Conservation (phyloP, 768 basidiomycete species). For the Arthromyces matolae region DNA sequence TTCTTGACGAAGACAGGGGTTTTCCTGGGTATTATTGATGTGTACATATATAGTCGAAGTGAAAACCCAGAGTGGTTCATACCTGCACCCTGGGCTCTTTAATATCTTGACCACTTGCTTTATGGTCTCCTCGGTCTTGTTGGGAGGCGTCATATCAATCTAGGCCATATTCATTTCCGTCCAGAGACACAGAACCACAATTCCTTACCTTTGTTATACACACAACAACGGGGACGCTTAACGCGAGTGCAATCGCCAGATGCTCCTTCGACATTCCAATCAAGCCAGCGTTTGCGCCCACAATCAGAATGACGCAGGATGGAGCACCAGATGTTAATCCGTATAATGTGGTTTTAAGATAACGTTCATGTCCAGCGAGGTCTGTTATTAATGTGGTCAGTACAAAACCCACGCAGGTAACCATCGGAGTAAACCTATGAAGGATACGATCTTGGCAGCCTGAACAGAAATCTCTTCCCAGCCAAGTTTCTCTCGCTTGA, state of each 20-base stretch:
- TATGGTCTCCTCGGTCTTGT: conserved; percentile 86
- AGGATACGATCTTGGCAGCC: conserved; percentile 90
- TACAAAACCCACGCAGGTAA: neutral
- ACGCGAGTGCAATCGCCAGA: conserved; percentile 87
- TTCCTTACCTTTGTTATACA: conserved; percentile 91
- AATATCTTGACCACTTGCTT: conserved; percentile 92
- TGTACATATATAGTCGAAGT: no score
- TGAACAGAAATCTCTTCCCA: conserved; percentile 94
- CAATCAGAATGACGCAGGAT: conserved; percentile 88
- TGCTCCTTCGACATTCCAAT: conserved; percentile 97
- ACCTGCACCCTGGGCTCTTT: conserved; percentile 91
- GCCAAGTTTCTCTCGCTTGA: conserved; percentile 80
- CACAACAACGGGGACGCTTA: conserved; percentile 90
- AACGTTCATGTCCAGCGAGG: conserved; percentile 93
- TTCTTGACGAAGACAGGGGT: conserved; percentile 83
- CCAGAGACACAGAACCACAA: no score
- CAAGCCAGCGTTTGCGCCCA: conserved; percentile 90
- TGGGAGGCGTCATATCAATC: conserved; percentile 97
- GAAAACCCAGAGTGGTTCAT: conserved; percentile 17
- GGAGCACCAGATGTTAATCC: conserved; percentile 93
- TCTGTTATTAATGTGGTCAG: conserved; percentile 40
- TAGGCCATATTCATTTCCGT: conserved; percentile 23
- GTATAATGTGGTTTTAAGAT: conserved; percentile 89
- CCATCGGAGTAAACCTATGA: conserved; percentile 57
- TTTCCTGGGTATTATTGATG: conserved; percentile 54